Evolutionary conservation across 495 filamentous ascomycete species (phyloP).

Genomic region (Aspergillus homomorphus): DNA sequence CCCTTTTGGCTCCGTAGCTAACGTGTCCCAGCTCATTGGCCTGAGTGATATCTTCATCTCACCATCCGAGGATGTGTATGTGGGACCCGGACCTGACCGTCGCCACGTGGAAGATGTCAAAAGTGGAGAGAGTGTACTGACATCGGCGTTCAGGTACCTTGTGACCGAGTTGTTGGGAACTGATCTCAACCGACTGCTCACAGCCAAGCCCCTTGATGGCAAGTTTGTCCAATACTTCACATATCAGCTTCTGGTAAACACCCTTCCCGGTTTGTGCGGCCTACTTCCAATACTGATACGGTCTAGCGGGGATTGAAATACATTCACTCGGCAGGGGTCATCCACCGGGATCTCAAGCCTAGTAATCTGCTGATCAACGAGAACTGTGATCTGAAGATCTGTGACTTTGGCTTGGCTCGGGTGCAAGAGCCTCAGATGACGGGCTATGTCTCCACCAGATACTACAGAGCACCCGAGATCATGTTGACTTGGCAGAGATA

Average conservation of each 20-base stretch:
- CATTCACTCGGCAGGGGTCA: conserved; percentile 95
- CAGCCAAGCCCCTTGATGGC: conserved; percentile 91
- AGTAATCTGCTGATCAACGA: conserved; percentile 98
- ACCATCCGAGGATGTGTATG: conserved; percentile 92
- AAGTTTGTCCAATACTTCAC: conserved; percentile 99
- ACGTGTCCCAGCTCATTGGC: conserved; percentile 73
- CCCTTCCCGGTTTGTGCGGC: neutral
- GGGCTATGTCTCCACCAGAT: conserved; percentile 96
- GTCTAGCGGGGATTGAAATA: conserved; percentile 93
- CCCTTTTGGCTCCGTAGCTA: conserved; percentile 8
- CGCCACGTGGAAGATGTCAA: neutral
- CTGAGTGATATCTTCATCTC: conserved; percentile 99
- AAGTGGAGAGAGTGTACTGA: neutral
- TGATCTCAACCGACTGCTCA: conserved; percentile 90
- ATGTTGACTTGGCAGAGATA: conserved; percentile 99
- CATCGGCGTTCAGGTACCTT: conserved; percentile 66
- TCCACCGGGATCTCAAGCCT: conserved; percentile 95
- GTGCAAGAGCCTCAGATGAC: conserved; percentile 99
- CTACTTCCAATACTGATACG: neutral
- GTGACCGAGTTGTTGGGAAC: conserved; percentile 97
- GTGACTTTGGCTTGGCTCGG: conserved; percentile 94
- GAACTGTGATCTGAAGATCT: conserved; percentile 99
- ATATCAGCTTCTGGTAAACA: conserved; percentile 87
- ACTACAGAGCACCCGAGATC: conserved; percentile 97
- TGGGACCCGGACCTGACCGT: conserved; percentile 21